Conservation (phyloP, 1,139 yeast genomes). For the Pichia sp. region DNA sequence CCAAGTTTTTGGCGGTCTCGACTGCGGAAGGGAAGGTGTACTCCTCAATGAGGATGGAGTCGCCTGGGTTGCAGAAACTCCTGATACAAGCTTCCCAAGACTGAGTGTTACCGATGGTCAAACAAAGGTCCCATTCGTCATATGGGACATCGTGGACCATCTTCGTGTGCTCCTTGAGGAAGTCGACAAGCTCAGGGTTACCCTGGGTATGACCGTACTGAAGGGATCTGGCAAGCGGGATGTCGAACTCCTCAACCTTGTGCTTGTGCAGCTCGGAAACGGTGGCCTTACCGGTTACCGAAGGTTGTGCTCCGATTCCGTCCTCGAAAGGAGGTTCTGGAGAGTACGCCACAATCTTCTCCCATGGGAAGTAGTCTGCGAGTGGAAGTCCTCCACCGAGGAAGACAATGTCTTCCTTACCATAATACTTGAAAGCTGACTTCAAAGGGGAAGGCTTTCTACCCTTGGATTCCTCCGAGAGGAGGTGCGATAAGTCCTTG, state of each 20-base stretch:
- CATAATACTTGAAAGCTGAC: slow-evolving; percentile 72
- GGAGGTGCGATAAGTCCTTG: slow-evolving; percentile 68
- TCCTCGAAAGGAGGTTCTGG: slow-evolving; percentile 72
- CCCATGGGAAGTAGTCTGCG: slow-evolving; percentile 89
- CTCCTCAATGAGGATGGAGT: slow-evolving; percentile 75
- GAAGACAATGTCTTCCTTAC: slow-evolving; percentile 72
- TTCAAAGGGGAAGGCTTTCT: slow-evolving; percentile 81
- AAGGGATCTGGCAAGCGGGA: slow-evolving; percentile 78
- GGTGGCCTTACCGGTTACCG: slow-evolving; percentile 44
- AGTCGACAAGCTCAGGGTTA: slow-evolving; percentile 60
- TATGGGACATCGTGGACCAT: slow-evolving; percentile 59
- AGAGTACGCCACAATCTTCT: slow-evolving; percentile 59
- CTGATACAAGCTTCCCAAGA: slow-evolving; percentile 83
- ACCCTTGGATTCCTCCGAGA: slow-evolving; percentile 72
- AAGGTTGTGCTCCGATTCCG: slow-evolving; percentile 70
- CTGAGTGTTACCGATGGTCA: slow-evolving; percentile 81
- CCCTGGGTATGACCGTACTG: slow-evolving; percentile 91
- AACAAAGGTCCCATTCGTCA: slow-evolving; percentile 55
- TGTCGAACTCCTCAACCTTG: slow-evolving; percentile 48
- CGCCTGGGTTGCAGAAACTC: slow-evolving; percentile 75
- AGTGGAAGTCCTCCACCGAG: slow-evolving; percentile 95
- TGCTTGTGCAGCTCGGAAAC: slow-evolving; percentile 38
- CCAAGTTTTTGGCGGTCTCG: slow-evolving; percentile 75
- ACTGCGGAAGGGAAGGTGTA: slow-evolving; percentile 79
- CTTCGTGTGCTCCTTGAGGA: slow-evolving; percentile 74